phyloP scores from a whole-genome alignment of 2,329 filamentous ascomycete genomes.

The Clarireedia monteithiana region DNA sequence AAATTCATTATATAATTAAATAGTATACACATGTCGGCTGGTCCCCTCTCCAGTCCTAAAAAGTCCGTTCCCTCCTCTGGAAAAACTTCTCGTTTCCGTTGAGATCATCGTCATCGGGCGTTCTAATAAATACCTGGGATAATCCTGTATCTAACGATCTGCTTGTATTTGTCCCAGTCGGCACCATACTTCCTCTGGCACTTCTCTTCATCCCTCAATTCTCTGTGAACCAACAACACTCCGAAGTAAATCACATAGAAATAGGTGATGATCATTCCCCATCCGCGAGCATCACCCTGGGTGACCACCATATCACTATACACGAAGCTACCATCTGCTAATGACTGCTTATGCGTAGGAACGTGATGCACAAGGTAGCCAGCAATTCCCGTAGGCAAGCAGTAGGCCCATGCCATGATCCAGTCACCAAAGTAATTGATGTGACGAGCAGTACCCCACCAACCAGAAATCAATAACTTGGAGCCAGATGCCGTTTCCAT shows the following conservation, averaged over 20 bases:
- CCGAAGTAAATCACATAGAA: constrained; percentile 94
- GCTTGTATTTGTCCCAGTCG: constrained; percentile 86
- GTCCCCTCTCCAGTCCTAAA: too few relatives aligned
- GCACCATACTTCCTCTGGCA: constrained; percentile 85
- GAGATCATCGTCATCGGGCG: too few relatives aligned
- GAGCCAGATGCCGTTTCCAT: constrained; percentile 80
- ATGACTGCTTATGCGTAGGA: constrained; percentile 42
- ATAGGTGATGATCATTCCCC: constrained; percentile 84
- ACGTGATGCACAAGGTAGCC: constrained; percentile 63
- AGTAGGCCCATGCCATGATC: constrained; percentile 89
- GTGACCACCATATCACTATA: constrained; percentile 52
- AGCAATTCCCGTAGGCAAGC: constrained; percentile 74
- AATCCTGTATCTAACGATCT: constrained; percentile 63
- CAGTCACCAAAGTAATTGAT: constrained; percentile 97
- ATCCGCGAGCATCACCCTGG: constrained; percentile 67
- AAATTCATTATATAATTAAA: too few relatives aligned
- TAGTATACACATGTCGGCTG: too few relatives aligned
- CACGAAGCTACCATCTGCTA: constrained; percentile 45
- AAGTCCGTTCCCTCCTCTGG: too few relatives aligned
- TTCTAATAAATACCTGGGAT: constrained; percentile 73
- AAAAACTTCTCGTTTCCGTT: too few relatives aligned
- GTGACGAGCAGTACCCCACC: constrained; percentile 89
- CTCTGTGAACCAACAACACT: constrained; percentile 76
- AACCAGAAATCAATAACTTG: constrained; percentile 74
- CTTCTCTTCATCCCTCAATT: constrained; percentile 83